Percentiles rank a stretch among this genome's conserved stretches.
Conservation (phyloP, 352 stramenopile genomes). For the Pythium oligandrum region DNA sequence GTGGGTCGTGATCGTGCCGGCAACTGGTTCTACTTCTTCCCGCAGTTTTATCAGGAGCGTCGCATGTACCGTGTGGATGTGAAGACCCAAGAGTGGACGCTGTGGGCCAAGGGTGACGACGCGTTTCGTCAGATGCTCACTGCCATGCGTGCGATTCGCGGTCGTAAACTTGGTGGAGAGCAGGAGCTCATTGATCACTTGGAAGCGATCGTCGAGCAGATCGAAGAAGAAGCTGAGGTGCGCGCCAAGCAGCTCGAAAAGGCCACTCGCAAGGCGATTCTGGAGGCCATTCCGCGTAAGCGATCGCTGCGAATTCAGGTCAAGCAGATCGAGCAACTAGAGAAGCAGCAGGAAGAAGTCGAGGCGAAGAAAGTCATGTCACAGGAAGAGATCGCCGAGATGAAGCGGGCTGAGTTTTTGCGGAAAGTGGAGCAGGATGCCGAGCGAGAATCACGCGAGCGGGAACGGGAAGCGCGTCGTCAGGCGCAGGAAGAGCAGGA, state of each 20-base stretch:
- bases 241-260: slow-evolving; percentile 63
- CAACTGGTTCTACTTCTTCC: slow-evolving; percentile 82
- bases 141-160: slow-evolving; percentile 51
- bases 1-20: slow-evolving; percentile 67
- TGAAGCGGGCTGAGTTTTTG: slow-evolving; percentile 66
- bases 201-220: slow-evolving; percentile 78
- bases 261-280: slow-evolving; percentile 65
- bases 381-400: slow-evolving; percentile 56
- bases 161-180: slow-evolving; percentile 64
- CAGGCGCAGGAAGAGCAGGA: slow-evolving; percentile 52
- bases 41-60: slow-evolving; percentile 83
- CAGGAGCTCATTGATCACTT: slow-evolving; percentile 73
- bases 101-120: slow-evolving; percentile 77
- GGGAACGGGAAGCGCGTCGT: slow-evolving; percentile 43
- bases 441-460: slow-evolving; percentile 47
- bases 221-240: slow-evolving; percentile 51
- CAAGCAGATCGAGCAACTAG: slow-evolving; percentile 77
- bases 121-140: slow-evolving; percentile 52
- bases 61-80: slow-evolving; percentile 62
- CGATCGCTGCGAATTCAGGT: slow-evolving; percentile 79
- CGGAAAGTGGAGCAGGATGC: slow-evolving; percentile 62
- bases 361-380: slow-evolving; percentile 51
- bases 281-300: slow-evolving; percentile 82
- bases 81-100: slow-evolving; percentile 45
- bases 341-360: slow-evolving; percentile 64